Conservation (phyloP, 2,329 filamentous ascomycete genomes). For the Coleophoma crateriformis region DNA sequence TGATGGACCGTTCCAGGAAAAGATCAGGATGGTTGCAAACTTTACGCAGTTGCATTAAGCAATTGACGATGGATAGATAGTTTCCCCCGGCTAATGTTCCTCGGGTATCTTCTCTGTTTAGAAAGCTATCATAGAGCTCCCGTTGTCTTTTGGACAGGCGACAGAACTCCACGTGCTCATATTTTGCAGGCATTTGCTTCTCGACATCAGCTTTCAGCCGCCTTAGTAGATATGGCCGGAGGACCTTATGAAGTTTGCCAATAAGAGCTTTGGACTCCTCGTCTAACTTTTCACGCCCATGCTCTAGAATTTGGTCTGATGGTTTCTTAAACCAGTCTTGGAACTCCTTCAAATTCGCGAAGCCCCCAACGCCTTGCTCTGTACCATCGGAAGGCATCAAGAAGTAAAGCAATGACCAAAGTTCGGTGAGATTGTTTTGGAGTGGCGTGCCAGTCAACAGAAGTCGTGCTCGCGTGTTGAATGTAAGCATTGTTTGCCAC, state of each 20-base stretch:
- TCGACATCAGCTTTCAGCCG: conserved; percentile 95
- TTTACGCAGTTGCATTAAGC: conserved; percentile 93
- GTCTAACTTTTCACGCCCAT: conserved; percentile 88
- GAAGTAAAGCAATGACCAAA: conserved; percentile 97
- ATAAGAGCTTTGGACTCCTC: conserved; percentile 91
- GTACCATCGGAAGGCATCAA: conserved; percentile 78
- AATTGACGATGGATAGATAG: conserved; percentile 97
- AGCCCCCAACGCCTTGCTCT: conserved; percentile 77
- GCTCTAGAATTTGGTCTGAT: conserved; percentile 92
- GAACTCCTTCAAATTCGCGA: conserved; percentile 93
- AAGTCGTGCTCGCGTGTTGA: conserved; percentile 83
- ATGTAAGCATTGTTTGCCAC: conserved; percentile 91
- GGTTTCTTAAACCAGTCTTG: conserved; percentile 94
- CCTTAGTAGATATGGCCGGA: conserved; percentile 85
- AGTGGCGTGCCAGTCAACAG: conserved; percentile 90
- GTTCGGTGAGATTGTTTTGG: conserved; percentile 92
- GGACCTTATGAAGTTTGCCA: conserved; percentile 85
- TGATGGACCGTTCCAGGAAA: conserved; percentile 92
- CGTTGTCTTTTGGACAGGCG: conserved; percentile 91
- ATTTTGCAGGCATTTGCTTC: conserved; percentile 98
- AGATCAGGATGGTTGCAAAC: conserved; percentile 98
- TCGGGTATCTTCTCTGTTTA: conserved; percentile 83
- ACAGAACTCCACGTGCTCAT: conserved; percentile 95
- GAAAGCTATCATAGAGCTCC: conserved; percentile 93
- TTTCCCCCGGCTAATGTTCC: conserved; percentile 88